Conservation (phyloP, 441 rosid species). For the Pelargonium australe region DNA sequence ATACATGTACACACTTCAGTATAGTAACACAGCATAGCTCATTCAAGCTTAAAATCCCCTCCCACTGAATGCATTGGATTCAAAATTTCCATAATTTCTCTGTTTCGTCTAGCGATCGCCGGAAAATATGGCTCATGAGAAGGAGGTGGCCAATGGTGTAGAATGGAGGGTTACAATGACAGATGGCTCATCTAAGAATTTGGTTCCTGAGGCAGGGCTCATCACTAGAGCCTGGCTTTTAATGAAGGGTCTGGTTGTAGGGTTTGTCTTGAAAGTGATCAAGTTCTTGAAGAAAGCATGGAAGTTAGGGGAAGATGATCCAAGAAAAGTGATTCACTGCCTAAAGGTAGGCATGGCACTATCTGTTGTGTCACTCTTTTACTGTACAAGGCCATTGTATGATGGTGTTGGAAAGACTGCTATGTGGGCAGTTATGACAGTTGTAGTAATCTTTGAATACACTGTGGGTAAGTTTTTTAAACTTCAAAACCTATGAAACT, state of each 20-base stretch:
- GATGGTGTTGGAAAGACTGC: constrained; percentile 62
- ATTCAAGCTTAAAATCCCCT: neutral
- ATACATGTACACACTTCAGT: neutral
- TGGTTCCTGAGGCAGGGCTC: constrained; percentile 28
- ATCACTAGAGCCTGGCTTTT: constrained; percentile 13
- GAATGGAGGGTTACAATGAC: constrained; percentile 43
- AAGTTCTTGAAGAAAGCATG: constrained; percentile 38
- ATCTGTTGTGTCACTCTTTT: constrained; percentile 54
- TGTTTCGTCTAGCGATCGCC: neutral
- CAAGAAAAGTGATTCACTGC: constrained; percentile 52
- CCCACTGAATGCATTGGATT: constrained; percentile 16
- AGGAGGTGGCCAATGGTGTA: constrained; percentile 22
- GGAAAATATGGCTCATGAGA: constrained; percentile 24
- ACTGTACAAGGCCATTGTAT: constrained; percentile 61
- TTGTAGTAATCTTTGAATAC: constrained; percentile 60
- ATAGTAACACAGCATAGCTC: constrained; percentile 3
- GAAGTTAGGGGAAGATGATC: constrained; percentile 54
- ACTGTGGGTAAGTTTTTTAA: constrained; percentile 42
- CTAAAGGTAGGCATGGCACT: constrained; percentile 66
- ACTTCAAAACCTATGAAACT: constrained; percentile 8
- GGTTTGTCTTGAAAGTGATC: constrained; percentile 21
- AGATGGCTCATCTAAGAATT: constrained; percentile 36
- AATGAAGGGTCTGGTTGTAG: constrained; percentile 26
- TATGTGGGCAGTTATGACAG: constrained; percentile 78
- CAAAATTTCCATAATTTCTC: neutral